A percentile compares a stretch with the other conserved stretches of the same genome.
phyloP scores from a whole-genome alignment of 2,329 filamentous ascomycete species.

The Phialocephala subalpina region DNA sequence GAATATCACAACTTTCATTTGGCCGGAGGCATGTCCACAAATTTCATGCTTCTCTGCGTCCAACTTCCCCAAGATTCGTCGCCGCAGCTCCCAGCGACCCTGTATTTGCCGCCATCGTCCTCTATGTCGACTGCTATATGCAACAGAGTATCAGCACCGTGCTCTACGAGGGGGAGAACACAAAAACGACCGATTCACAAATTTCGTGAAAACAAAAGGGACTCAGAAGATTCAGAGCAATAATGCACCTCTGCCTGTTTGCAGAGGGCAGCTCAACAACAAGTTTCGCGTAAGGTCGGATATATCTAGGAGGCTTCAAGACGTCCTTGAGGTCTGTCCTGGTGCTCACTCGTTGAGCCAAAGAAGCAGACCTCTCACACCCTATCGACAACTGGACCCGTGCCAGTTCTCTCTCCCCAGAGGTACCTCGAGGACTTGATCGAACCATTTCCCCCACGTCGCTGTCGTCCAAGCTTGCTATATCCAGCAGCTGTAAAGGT shows the following conservation, averaged over 20 bases:
- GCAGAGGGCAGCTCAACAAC: constrained; percentile 16
- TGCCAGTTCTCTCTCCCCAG: neutral
- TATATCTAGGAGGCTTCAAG: constrained; percentile 2
- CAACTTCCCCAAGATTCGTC: constrained; percentile 6
- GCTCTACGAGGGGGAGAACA: neutral
- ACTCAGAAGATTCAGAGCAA: constrained; percentile 10
- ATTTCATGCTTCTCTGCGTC: constrained; percentile 15
- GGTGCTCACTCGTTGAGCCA: constrained; percentile 5
- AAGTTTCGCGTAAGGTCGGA: neutral
- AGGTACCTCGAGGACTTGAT: neutral
- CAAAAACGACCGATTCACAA: constrained; percentile 1
- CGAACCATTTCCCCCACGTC: neutral
- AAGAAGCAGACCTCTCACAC: neutral
- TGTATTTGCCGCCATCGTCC: neutral
- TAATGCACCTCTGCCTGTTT: constrained; percentile 18
- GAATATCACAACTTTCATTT: constrained; percentile 17
- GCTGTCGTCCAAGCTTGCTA: neutral
- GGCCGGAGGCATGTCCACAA: constrained; percentile 13
- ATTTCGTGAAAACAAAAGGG: constrained; percentile 5
- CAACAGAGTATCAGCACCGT: constrained; percentile 1
- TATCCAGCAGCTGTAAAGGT: neutral
- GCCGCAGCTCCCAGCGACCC: neutral
- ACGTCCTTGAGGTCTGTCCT: neutral
- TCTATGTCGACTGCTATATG: constrained; percentile 14
- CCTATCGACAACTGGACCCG: constrained; percentile 1